Percentiles rank a stretch among this genome's conserved stretches.
Conservation (phyloP, 176 grass and related monocot species). For the Bonia amplexicaulis region DNA sequence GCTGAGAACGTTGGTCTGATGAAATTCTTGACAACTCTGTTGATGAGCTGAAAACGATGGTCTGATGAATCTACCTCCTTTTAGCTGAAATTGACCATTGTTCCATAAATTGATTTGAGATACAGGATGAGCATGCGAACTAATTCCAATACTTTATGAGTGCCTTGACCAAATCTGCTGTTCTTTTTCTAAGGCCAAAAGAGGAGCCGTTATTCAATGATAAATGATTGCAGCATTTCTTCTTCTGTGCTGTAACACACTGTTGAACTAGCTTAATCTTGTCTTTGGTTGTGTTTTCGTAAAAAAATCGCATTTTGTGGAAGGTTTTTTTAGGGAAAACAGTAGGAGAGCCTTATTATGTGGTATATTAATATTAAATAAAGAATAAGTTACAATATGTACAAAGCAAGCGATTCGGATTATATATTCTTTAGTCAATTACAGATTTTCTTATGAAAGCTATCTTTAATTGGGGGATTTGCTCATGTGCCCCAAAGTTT, state of each 20-base stretch:
- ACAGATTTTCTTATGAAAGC: no score
- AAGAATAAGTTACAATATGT: no score
- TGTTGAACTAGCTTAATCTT: no score
- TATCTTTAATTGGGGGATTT: no score
- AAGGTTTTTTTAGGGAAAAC: no score
- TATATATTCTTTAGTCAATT: no score
- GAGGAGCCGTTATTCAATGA: background rate
- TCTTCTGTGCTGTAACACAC: background rate
- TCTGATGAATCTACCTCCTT: background rate
- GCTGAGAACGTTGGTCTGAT: conserved; percentile 18
- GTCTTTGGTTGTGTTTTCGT: no score
- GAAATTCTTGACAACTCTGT: conserved; percentile 66
- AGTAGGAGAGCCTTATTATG: no score
- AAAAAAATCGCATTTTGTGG: no score
- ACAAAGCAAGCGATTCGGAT: no score
- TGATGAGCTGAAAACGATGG: conserved; percentile 40
- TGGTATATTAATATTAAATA: no score
- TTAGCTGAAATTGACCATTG: background rate
- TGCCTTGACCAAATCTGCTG: background rate
- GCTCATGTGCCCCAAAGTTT: no score
- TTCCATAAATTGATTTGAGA: background rate
- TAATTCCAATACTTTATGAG: background rate
- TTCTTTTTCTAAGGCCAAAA: background rate
- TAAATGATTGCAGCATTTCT: background rate
- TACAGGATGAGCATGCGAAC: background rate